Evolutionary conservation across 2,329 filamentous ascomycete genomes (phyloP).

Genomic region (Ophidiomyces ophidiicola): DNA sequence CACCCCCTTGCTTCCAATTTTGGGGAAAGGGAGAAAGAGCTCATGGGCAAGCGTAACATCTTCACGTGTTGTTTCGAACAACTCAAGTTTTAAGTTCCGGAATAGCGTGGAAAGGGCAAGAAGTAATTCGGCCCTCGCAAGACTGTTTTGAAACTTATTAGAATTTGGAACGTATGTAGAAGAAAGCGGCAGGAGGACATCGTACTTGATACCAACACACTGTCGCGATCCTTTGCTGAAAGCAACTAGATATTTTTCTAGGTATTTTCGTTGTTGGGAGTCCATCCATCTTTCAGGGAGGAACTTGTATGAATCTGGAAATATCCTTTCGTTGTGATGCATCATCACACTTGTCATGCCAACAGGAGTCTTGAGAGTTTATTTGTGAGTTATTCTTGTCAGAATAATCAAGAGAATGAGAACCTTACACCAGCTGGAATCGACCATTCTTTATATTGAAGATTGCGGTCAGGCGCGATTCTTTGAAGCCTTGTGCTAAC

Average conservation of each 20-base stretch:
- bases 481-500: slow-evolving; percentile 21
- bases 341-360: slow-evolving; percentile 18
- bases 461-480: slow-evolving; percentile 17
- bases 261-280: slow-evolving; percentile 12
- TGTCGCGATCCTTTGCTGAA: slow-evolving; percentile 31
- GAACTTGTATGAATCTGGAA: slow-evolving; percentile 21
- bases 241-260: slow-evolving; percentile 23
- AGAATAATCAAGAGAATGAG: not conserved
- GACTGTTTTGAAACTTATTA: slow-evolving; percentile 5
- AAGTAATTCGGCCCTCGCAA: slow-evolving; percentile 6
- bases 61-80: slow-evolving; percentile 15
- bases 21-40: slow-evolving; percentile 19
- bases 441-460: slow-evolving; percentile 14
- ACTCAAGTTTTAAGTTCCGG: slow-evolving; percentile 16
- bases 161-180: not conserved
- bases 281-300: slow-evolving; percentile 23
- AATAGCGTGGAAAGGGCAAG: slow-evolving; percentile 14
- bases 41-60: slow-evolving; percentile 19
- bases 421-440: slow-evolving; percentile 14
- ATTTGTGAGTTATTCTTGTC: not conserved
- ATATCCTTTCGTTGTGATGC: slow-evolving; percentile 20
- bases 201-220: slow-evolving; percentile 34
- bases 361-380: slow-evolving; percentile 16
- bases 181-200: not conserved
- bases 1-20: slow-evolving; percentile 20